Evolutionary conservation across 306 rosid genomes (phyloP), one percentile per base, ranked within the genome.

Genomic region (Cucumis hystrix): DNA sequence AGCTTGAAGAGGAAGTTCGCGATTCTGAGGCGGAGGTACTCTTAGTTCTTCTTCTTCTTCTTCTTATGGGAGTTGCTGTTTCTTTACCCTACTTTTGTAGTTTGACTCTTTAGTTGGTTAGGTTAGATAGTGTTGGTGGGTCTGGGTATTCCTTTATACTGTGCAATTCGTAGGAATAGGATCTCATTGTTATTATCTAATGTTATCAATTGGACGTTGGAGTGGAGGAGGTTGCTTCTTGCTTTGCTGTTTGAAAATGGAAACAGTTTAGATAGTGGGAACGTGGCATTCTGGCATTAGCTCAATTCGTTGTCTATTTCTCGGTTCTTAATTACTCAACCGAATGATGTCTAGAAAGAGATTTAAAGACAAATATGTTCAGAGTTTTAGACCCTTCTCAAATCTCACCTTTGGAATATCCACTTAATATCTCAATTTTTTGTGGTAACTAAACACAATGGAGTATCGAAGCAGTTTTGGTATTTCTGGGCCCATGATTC

Each of bases 11-110:
- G 33, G 71, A 76, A 60, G 30, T 76, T 76, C 79, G 55, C 10
- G 79, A 76, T 47, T 40, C 79, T 41, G 79, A 77, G 47, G 61
- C 51, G 61, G 70, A 77, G 79, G 79, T 77, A 77, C 28, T 16
- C 37, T 37, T 28, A 17, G 10, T 59, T 23, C 6, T 72, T 51
- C 7, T 23, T 6, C 20, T 21, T 56, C 28, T 11, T 41, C 10
- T 41, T 33, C 35, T 28, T 28, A 1, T 33, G 37, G 37, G 49
- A 30, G 23, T 74, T 15, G 45, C 40, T 55, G 40, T 51, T 15
- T 25, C 60, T 37, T 58, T 75, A 25, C n/a, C 39, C 28, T 9
- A 17, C 51, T 17, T 9, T 18, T 55, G 62, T 54, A 1, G n/a
- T 33, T 54, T 49, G 77, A 74, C 47, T 30, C 64, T 17, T 11